These are phyloP conservation scores for Fusarium anthophilum DNA, from an alignment of 2,329 filamentous ascomycete species.

Conservation along the genomic window DNA sequence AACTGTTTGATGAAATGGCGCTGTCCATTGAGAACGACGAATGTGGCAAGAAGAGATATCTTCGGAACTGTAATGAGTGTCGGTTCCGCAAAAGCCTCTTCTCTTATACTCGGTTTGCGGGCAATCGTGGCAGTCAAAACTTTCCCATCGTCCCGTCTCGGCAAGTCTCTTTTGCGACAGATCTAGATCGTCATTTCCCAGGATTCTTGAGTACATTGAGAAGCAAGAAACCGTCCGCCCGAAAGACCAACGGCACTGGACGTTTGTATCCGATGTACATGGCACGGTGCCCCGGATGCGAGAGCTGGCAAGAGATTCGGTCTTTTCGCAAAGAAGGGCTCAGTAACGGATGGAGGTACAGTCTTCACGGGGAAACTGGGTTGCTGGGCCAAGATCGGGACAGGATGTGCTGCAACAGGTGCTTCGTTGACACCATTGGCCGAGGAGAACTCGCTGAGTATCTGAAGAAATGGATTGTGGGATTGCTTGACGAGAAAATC, in stretches of 20 bases:
- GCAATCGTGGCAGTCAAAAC: neutral
- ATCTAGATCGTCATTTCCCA: constrained; percentile 23
- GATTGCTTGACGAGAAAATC: neutral
- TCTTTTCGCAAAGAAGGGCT: constrained; percentile 2
- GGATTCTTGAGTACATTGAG: neutral
- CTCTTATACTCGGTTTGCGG: neutral
- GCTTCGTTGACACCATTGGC: neutral
- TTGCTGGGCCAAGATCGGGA: neutral
- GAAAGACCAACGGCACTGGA: neutral
- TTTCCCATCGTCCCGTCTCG: constrained; percentile 6
- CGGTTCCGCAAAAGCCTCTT: neutral
- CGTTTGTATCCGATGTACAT: constrained; percentile 17
- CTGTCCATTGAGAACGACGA: neutral
- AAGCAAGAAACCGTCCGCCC: neutral
- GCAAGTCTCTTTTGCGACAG: neutral
- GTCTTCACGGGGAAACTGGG: neutral
- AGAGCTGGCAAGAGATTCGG: constrained; percentile 28
- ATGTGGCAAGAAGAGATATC: constrained; percentile 3
- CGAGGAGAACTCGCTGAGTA: neutral
- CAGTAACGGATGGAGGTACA: neutral
- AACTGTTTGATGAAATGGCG: neutral
- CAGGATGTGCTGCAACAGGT: constrained; percentile 7
- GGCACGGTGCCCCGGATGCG: constrained; percentile 18
- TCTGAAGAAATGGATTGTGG: neutral
- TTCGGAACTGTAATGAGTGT: constrained; percentile 25